phyloP scores from a whole-genome alignment of 2,329 filamentous ascomycete species.

The Beauveria medogensis region DNA sequence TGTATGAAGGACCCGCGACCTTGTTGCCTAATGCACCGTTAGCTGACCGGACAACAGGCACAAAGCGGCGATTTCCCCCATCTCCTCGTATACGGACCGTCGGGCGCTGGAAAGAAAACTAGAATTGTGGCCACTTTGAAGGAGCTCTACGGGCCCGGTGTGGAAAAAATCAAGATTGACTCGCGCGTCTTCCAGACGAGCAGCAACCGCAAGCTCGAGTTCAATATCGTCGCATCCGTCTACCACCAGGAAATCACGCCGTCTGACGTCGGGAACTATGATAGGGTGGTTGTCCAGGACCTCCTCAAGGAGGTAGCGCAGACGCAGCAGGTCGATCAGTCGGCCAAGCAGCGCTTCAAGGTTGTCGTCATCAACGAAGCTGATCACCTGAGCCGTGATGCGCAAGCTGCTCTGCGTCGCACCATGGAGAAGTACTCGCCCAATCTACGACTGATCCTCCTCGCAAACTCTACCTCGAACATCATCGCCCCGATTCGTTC shows the following conservation, averaged over 20 bases:
- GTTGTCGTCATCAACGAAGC: slow-evolving; percentile 99
- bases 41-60: slow-evolving; percentile 48
- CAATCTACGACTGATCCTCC: slow-evolving; percentile 80
- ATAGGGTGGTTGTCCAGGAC: slow-evolving; percentile 92
- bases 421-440: slow-evolving; percentile 99
- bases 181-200: slow-evolving; percentile 93
- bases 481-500: slow-evolving; percentile 98
- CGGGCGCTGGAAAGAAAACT: slow-evolving; percentile 95
- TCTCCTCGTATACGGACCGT: slow-evolving; percentile 92
- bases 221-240: slow-evolving; percentile 95
- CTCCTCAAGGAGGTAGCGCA: slow-evolving; percentile 96
- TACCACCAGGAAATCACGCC: slow-evolving; percentile 99
- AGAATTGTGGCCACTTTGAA: slow-evolving; percentile 92
- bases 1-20: slow-evolving; percentile 41
- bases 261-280: slow-evolving; percentile 92
- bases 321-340: slow-evolving; percentile 95
- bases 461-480: slow-evolving; percentile 94
- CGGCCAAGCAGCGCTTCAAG: slow-evolving; percentile 89
- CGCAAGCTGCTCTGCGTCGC: slow-evolving; percentile 84
- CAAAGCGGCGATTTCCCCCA: slow-evolving; percentile 97
- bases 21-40: background rate
- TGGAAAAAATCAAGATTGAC: slow-evolving; percentile 99
- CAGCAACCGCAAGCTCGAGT: slow-evolving; percentile 94
- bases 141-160: slow-evolving; percentile 88
- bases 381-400: slow-evolving; percentile 86